Conservation (phyloP, 1,284 basidiomycete genomes). For the Amylostereum areolatum region DNA sequence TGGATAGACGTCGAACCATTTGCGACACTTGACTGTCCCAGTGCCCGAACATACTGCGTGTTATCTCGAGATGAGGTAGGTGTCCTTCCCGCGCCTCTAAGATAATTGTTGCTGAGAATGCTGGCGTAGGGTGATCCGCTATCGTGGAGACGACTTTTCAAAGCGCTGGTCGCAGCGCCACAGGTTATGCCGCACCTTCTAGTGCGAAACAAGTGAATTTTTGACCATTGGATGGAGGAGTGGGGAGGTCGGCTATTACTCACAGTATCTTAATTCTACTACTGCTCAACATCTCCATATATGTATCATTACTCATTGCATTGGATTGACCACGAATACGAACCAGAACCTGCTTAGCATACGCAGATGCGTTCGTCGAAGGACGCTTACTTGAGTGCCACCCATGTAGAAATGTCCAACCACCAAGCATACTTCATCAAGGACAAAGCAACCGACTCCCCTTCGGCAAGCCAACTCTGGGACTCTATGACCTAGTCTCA, state of each 20-base stretch:
- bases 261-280: neutral
- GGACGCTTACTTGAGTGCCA: too few relatives aligned
- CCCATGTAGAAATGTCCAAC: too few relatives aligned
- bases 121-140: constrained; percentile 61
- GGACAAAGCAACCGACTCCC: neutral
- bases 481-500: too few relatives aligned
- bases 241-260: neutral
- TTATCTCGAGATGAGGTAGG: constrained; percentile 60
- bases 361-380: too few relatives aligned
- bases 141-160: constrained; percentile 72
- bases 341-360: too few relatives aligned
- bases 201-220: neutral
- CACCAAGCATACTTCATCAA: neutral
- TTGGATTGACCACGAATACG: too few relatives aligned
- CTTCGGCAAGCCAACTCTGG: neutral
- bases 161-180: constrained; percentile 44
- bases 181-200: constrained; percentile 50
- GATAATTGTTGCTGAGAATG: neutral
- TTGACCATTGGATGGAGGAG: neutral
- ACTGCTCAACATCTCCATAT: neutral
- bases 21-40: constrained; percentile 25
- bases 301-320: too few relatives aligned
- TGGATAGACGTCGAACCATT: constrained; percentile 65
- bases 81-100: constrained; percentile 5
- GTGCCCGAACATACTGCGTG: constrained; percentile 54